phyloP scores from a whole-genome alignment of 2,329 filamentous ascomycete genomes.

The Sphaerulina populicola region DNA sequence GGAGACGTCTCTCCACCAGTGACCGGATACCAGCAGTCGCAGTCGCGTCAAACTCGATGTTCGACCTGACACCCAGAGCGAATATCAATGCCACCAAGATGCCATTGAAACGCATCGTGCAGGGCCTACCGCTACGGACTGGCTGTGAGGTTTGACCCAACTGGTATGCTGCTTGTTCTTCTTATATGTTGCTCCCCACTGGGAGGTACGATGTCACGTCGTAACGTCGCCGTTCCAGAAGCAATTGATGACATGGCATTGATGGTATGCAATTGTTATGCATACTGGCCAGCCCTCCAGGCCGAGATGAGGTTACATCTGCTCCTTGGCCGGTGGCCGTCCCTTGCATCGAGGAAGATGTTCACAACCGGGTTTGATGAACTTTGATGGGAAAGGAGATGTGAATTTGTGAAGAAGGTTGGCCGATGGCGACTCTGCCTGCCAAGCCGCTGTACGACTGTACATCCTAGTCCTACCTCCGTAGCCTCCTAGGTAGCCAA shows the following conservation, averaged over 20 bases:
- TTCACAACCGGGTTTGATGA: too few relatives aligned
- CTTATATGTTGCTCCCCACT: background rate
- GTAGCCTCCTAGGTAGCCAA: too few relatives aligned
- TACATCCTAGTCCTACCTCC: too few relatives aligned
- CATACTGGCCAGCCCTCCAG: background rate
- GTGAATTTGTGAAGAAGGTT: too few relatives aligned
- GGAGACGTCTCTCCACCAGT: slow-evolving; percentile 7
- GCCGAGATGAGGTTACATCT: background rate
- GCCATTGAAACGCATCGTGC: background rate
- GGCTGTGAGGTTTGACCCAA: background rate
- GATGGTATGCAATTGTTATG: background rate
- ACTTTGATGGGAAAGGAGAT: too few relatives aligned
- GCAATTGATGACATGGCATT: background rate
- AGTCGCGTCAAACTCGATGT: background rate
- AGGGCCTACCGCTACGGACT: background rate
- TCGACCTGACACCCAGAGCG: background rate
- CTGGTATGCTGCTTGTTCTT: background rate
- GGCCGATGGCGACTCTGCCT: too few relatives aligned
- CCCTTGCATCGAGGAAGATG: background rate
- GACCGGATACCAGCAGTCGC: slow-evolving; percentile 3
- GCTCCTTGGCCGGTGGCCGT: background rate
- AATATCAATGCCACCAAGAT: background rate
- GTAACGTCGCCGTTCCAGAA: background rate
- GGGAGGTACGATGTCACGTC: background rate
- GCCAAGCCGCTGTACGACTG: too few relatives aligned